Base-by-base conservation (phyloP, 148 eudicot genomes). In the Fagopyrum esculentum region DNA sequence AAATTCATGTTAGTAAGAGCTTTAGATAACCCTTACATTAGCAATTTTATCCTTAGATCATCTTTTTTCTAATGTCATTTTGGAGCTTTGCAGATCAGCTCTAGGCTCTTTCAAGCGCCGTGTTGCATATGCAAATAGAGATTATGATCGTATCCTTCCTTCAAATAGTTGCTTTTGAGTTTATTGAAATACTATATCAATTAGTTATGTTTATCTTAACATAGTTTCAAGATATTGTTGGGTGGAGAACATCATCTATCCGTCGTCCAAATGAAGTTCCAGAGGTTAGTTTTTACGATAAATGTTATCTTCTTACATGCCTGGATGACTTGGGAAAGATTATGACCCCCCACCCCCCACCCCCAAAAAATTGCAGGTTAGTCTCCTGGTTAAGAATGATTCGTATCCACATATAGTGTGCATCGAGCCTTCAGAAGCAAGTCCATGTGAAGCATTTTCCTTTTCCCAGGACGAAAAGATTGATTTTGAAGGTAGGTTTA, bases 171-270 rank as follows among this genome's bases (percentile, higher is more conserved):
- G 26, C 19, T 55, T 45, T 8, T 6, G 13, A 9, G 15, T 60
- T 60, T 7, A 9, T 26, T 59, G 6, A 1, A 2, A 60, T 11
- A 22, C 2, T 51, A 7, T 6, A 6, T 54, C 57, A 46, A 3
- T 44, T 9, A 2, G 29, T 30, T 13, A 9, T 81, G 76, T 87
- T 81, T 74, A 45, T 76, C 86, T 85, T 89, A 43, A 87, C 86
- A 74, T 5, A 75, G 49, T 51, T 43, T 44, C 74, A 74, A 93
- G 98, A 89, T 78, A 82, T 93, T 57, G 98, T 93, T 75, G 98
- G 98, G 55, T 93, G 98, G 98, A 79, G 94, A 81, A 93, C 98
- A 72, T 91, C 97, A 69, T 91, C 98, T 73, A 89, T 93, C 74
- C 98, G 98, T 61, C 89, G 97, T 68, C 90, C 78, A 64, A 71